Evolutionary conservation across 192 early-diverging fungal genomes (phyloP).

Genomic region (Jimgerdemannia flammicorona): DNA sequence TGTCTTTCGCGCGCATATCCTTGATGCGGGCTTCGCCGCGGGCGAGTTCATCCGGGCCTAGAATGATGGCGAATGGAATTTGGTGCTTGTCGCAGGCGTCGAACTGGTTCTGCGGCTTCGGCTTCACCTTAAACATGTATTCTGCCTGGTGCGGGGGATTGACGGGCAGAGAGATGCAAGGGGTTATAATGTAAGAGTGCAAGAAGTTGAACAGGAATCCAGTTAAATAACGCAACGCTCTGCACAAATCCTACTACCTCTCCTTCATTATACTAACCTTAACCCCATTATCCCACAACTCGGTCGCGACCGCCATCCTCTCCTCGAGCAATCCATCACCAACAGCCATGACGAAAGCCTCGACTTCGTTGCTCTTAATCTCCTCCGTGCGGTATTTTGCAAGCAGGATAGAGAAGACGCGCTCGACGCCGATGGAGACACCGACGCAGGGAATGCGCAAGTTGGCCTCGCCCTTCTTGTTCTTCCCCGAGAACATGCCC

Average conservation of each 20-base stretch:
- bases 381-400: slow-evolving; percentile 50
- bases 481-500: slow-evolving; percentile 84
- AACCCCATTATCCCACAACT: slow-evolving; percentile 92
- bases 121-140: slow-evolving; percentile 92
- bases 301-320: slow-evolving; percentile 79
- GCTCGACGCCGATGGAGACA: slow-evolving; percentile 93
- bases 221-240: slow-evolving; percentile 1
- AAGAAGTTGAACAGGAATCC: slow-evolving; percentile 11
- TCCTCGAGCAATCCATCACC: slow-evolving; percentile 83
- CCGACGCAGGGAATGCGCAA: slow-evolving; percentile 93
- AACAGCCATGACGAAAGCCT: slow-evolving; percentile 85
- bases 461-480: slow-evolving; percentile 52
- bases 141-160: slow-evolving; percentile 47
- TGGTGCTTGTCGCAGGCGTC: slow-evolving; percentile 75
- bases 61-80: slow-evolving; percentile 88
- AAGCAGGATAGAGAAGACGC: slow-evolving; percentile 85
- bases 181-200: neutral
- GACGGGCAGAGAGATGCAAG: neutral
- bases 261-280: slow-evolving; percentile 28
- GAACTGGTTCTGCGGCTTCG: slow-evolving; percentile 75
- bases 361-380: slow-evolving; percentile 72
- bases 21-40: slow-evolving; percentile 85
- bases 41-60: slow-evolving; percentile 80
- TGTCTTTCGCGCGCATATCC: slow-evolving; percentile 67
- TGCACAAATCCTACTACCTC: neutral